These are phyloP conservation scores for Suillus subaureus DNA, from an alignment of 768 basidiomycete species.

Conservation along the genomic window DNA sequence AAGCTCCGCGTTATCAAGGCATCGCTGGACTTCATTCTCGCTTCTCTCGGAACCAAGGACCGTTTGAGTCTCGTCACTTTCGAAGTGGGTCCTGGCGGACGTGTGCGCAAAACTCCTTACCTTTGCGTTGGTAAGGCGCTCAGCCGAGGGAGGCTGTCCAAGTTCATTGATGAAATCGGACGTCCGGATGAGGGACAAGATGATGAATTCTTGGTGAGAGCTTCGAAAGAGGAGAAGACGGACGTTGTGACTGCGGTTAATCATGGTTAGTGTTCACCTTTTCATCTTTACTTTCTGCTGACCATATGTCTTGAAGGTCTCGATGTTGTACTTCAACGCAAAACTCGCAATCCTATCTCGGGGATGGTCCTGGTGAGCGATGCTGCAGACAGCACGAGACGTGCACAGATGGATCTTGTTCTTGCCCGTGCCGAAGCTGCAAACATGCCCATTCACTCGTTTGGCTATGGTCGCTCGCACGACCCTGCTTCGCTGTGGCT, in stretches of 20 bases:
- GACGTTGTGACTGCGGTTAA: slow-evolving; percentile 99
- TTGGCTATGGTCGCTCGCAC: slow-evolving; percentile 96
- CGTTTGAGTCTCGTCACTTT: slow-evolving; percentile 91
- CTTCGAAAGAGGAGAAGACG: slow-evolving; percentile 88
- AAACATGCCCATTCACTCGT: slow-evolving; percentile 94
- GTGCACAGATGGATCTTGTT: slow-evolving; percentile 98
- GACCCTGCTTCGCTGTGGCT: slow-evolving; percentile 98
- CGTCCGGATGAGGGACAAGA: slow-evolving; percentile 46
- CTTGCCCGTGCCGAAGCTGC: slow-evolving; percentile 96
- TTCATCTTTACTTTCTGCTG: not conserved
- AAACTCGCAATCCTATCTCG: slow-evolving; percentile 85
- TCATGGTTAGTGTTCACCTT: slow-evolving; percentile 56
- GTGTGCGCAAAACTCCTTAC: slow-evolving; percentile 93
- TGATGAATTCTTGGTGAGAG: slow-evolving; percentile 67
- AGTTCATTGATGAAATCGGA: slow-evolving; percentile 77
- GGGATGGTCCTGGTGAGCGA: slow-evolving; percentile 95
- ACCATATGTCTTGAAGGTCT: slow-evolving; percentile 53
- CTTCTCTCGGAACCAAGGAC: slow-evolving; percentile 75
- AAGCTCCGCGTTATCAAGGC: slow-evolving; percentile 89
- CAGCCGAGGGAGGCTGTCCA: slow-evolving; percentile 69
- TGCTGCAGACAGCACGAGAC: slow-evolving; percentile 86
- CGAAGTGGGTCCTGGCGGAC: slow-evolving; percentile 81
- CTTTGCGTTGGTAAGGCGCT: slow-evolving; percentile 68
- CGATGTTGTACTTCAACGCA: slow-evolving; percentile 93
- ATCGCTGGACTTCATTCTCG: slow-evolving; percentile 84